These are phyloP conservation scores for Nitzschia sp. DNA, from an alignment of 108 stramenopile species.

Conservation along the genomic window DNA sequence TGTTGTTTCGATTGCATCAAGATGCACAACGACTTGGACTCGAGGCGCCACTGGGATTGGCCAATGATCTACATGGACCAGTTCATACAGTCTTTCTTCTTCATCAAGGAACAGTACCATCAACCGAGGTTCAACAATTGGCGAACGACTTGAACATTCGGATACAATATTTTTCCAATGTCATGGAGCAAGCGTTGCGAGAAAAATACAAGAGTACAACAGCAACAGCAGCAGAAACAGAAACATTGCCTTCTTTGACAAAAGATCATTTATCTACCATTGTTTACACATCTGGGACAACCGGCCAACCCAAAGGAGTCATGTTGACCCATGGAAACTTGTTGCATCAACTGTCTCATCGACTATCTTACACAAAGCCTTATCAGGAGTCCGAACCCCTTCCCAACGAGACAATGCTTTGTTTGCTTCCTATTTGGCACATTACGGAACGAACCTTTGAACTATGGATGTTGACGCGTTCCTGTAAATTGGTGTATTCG, in stretches of 20 bases:
- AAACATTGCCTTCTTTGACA: slow-evolving; percentile 41
- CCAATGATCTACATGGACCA: slow-evolving; percentile 63
- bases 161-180: slow-evolving; percentile 56
- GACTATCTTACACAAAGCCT: slow-evolving; percentile 58
- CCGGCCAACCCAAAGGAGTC: slow-evolving; percentile 96
- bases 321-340: slow-evolving; percentile 97
- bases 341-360: slow-evolving; percentile 79
- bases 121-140: slow-evolving; percentile 57
- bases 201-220: background rate
- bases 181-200: slow-evolving; percentile 37
- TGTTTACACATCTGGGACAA: slow-evolving; percentile 97
- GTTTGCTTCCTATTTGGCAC: slow-evolving; percentile 88
- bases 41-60: slow-evolving; percentile 50
- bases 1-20: slow-evolving; percentile 61
- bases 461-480: slow-evolving; percentile 76
- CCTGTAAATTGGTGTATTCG: slow-evolving; percentile 87
- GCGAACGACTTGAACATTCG: slow-evolving; percentile 49
- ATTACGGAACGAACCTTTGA: slow-evolving; percentile 91
- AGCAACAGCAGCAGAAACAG: background rate
- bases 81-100: slow-evolving; percentile 72
- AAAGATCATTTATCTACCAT: slow-evolving; percentile 84
- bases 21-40: slow-evolving; percentile 60
- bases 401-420: slow-evolving; percentile 82
- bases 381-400: slow-evolving; percentile 80
- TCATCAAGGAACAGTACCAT: slow-evolving; percentile 62